Conservation (phyloP, 225 moss, liverwort and hornwort species). For the Pseudoscleropodium purum region DNA sequence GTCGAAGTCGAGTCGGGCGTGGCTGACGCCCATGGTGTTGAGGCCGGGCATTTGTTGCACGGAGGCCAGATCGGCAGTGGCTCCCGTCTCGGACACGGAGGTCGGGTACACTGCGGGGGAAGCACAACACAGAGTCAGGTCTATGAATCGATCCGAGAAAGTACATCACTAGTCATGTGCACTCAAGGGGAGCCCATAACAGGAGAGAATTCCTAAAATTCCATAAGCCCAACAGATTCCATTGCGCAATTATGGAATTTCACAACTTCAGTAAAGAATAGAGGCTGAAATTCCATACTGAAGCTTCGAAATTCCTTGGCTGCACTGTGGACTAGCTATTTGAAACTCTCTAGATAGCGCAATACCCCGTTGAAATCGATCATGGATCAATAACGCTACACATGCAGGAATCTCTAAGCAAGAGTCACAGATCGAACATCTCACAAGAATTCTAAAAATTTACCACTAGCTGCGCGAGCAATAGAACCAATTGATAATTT, state of each 20-base stretch:
- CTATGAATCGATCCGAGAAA: neutral
- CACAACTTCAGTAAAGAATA: neutral
- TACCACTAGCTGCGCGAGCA: neutral
- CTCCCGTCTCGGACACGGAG: neutral
- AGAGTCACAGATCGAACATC: neutral
- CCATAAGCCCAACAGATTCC: too few species aligned
- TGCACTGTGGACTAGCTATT: neutral
- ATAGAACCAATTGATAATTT: neutral
- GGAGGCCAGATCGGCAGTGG: neutral
- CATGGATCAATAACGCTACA: too few species aligned
- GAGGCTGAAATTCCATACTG: neutral
- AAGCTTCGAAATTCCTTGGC: neutral
- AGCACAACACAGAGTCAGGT: neutral
- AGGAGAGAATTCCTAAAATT: neutral
- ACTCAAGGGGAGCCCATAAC: neutral
- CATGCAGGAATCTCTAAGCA: neutral
- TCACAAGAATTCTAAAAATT: too few species aligned
- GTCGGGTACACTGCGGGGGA: neutral
- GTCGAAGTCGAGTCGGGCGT: neutral
- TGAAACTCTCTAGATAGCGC: neutral
- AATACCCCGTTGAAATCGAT: too few species aligned
- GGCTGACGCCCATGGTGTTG: neutral
- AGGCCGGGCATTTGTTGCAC: neutral
- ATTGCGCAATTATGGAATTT: neutral
- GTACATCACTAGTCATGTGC: too few species aligned